Conservation (phyloP, 345 rosid species). For the Toxicodendron radicans region DNA sequence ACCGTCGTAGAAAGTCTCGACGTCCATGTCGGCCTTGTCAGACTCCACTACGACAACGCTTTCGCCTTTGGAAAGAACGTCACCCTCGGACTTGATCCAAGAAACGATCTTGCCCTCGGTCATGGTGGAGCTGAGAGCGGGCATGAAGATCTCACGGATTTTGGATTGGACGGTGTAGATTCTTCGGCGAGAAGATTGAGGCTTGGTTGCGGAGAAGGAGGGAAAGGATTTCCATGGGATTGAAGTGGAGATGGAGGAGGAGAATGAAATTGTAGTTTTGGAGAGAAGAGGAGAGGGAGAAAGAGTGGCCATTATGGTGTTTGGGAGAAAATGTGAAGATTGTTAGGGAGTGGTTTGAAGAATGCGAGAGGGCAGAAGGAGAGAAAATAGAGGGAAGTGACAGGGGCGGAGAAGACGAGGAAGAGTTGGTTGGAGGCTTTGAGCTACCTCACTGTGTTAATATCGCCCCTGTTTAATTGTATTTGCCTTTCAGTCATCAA, state of each 20-base stretch:
- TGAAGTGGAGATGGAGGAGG: conserved; percentile 41
- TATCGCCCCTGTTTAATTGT: conserved; percentile 31
- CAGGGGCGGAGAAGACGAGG: conserved; percentile 88
- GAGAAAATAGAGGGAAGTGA: conserved; percentile 19
- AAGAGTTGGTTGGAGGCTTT: conserved; percentile 45
- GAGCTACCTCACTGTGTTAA: conserved; percentile 39
- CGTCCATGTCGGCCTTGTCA: conserved; percentile 98
- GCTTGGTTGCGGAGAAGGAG: conserved; percentile 24
- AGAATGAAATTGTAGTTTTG: conserved; percentile 25
- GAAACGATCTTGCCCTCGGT: conserved; percentile 99
- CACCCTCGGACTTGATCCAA: conserved; percentile 95
- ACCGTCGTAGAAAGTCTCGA: conserved; percentile 91
- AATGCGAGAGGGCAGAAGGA: not conserved
- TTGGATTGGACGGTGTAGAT: conserved; percentile 57
- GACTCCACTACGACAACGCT: conserved; percentile 97
- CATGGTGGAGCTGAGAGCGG: conserved; percentile 98
- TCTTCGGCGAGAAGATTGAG: conserved; percentile 26
- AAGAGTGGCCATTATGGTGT: not conserved
- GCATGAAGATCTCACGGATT: conserved; percentile 99
- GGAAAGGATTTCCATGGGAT: conserved; percentile 34
- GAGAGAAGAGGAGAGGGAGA: conserved; percentile 39
- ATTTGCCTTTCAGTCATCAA: not conserved
- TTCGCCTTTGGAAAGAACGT: conserved; percentile 82
- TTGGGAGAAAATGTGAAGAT: conserved; percentile 12
- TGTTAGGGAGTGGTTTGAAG: not conserved